Conservation (phyloP, 73 alveolate genomes). For the Paramecium sexaurelia region DNA sequence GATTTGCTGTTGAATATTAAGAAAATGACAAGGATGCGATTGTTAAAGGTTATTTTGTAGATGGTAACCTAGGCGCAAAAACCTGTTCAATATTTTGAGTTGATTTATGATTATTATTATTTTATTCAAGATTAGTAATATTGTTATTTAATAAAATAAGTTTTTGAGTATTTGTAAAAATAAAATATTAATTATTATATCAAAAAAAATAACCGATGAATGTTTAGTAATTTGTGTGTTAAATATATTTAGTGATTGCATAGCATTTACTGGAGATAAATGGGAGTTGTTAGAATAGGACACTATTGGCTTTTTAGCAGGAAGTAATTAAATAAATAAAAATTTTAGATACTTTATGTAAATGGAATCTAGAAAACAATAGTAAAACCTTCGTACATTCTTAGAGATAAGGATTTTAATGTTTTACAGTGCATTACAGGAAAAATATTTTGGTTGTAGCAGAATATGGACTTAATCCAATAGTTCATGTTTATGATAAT, state of each 20-base stretch:
- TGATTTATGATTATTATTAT: no score
- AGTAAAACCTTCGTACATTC: conserved; percentile 81
- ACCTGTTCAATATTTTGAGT: no score
- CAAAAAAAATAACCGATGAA: conserved; percentile 20
- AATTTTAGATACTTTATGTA: conserved; percentile 69
- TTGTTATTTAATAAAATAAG: background rate
- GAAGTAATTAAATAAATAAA: conserved; percentile 45
- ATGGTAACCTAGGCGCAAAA: no score
- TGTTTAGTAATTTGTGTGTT: background rate
- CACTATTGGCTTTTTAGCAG: conserved; percentile 62
- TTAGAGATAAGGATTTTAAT: conserved; percentile 74
- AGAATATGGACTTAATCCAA: conserved; percentile 88
- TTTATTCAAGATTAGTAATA: no score
- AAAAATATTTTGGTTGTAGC: conserved; percentile 81
- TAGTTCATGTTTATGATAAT: conserved; percentile 76
- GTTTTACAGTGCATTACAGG: conserved; percentile 73
- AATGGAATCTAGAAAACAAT: conserved; percentile 80
- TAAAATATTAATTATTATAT: background rate
- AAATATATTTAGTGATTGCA: background rate
- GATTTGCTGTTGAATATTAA: background rate
- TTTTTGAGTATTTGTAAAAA: background rate
- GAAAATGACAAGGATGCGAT: no score
- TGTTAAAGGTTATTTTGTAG: background rate
- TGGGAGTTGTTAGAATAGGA: conserved; percentile 53
- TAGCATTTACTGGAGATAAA: conserved; percentile 14